Evolutionary conservation across 2,329 filamentous ascomycete genomes (phyloP).

Genomic region (Venturia effusa): DNA sequence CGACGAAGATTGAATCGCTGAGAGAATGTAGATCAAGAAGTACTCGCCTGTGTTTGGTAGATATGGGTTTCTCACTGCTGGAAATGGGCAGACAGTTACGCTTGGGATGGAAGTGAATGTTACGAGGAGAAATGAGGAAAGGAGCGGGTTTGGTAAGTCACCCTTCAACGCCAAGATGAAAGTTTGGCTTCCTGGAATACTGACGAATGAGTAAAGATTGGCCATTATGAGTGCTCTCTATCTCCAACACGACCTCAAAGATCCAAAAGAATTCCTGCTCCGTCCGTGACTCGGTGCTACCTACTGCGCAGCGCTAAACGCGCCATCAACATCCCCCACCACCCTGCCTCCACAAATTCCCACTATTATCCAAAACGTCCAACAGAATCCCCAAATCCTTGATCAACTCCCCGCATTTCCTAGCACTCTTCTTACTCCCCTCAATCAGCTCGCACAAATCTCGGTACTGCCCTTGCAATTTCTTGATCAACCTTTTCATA

Average conservation of each 20-base stretch:
- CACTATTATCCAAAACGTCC: background rate
- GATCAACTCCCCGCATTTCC: background rate
- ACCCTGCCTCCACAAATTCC: background rate
- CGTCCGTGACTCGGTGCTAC: too few relatives aligned
- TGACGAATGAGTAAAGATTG: background rate
- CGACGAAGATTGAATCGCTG: background rate
- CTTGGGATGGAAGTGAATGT: slow-evolving; percentile 36
- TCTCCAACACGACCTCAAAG: background rate
- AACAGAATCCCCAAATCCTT: slow-evolving; percentile 6
- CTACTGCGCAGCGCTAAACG: too few relatives aligned
- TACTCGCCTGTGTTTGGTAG: slow-evolving; percentile 39
- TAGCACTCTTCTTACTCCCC: background rate
- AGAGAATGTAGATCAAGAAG: slow-evolving; percentile 18
- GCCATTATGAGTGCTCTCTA: background rate
- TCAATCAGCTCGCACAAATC: slow-evolving; percentile 1
- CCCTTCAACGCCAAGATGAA: background rate
- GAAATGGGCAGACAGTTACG: slow-evolving; percentile 21
- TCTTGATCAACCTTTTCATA: slow-evolving; percentile 2
- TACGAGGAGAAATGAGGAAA: slow-evolving; percentile 26
- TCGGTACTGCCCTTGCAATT: background rate
- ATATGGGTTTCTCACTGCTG: slow-evolving; percentile 31
- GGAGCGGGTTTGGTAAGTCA: slow-evolving; percentile 30
- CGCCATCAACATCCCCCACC: background rate
- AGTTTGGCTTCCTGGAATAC: background rate
- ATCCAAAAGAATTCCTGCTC: too few relatives aligned